These are phyloP conservation scores for Annulohypoxylon truncatum DNA, from an alignment of 2,329 filamentous ascomycete genomes.

Conservation along the genomic window DNA sequence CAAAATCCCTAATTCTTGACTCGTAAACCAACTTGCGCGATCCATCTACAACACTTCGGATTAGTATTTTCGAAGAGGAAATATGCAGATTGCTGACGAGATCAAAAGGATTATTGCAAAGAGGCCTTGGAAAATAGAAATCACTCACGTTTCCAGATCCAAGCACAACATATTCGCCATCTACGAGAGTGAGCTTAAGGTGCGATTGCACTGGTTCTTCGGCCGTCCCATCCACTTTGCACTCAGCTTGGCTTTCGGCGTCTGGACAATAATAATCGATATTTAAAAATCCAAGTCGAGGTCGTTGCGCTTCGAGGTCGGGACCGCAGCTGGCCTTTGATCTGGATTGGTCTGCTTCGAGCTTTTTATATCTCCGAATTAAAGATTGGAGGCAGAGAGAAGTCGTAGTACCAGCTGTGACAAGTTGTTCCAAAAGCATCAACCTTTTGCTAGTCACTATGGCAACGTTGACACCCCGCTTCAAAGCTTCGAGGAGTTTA, in stretches of 20 bases:
- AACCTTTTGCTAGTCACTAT: slow-evolving; percentile 75
- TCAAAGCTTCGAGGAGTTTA: slow-evolving; percentile 69
- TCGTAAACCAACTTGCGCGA: slow-evolving; percentile 86
- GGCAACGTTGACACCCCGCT: slow-evolving; percentile 73
- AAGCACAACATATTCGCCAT: slow-evolving; percentile 73
- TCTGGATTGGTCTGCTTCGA: slow-evolving; percentile 38
- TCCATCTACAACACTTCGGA: slow-evolving; percentile 64
- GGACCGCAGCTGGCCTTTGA: slow-evolving; percentile 30
- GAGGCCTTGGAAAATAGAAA: background rate
- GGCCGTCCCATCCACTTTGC: slow-evolving; percentile 13
- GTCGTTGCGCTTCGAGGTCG: slow-evolving; percentile 58
- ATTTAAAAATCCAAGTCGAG: slow-evolving; percentile 61
- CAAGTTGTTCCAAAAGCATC: slow-evolving; percentile 84
- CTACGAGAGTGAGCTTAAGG: slow-evolving; percentile 80
- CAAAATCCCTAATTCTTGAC: slow-evolving; percentile 81
- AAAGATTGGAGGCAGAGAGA: slow-evolving; percentile 71
- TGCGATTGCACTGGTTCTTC: slow-evolving; percentile 79
- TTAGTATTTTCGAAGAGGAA: slow-evolving; percentile 5
- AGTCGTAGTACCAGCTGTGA: slow-evolving; percentile 81
- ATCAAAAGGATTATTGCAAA: background rate
- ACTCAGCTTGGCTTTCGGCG: slow-evolving; percentile 22
- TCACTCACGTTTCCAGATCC: slow-evolving; percentile 75
- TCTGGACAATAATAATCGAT: slow-evolving; percentile 68
- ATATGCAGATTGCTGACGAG: background rate
- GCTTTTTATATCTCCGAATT: slow-evolving; percentile 63